Evolutionary conservation across 1,284 basidiomycete genomes (phyloP).

Genomic region (Naganishia sp.): DNA sequence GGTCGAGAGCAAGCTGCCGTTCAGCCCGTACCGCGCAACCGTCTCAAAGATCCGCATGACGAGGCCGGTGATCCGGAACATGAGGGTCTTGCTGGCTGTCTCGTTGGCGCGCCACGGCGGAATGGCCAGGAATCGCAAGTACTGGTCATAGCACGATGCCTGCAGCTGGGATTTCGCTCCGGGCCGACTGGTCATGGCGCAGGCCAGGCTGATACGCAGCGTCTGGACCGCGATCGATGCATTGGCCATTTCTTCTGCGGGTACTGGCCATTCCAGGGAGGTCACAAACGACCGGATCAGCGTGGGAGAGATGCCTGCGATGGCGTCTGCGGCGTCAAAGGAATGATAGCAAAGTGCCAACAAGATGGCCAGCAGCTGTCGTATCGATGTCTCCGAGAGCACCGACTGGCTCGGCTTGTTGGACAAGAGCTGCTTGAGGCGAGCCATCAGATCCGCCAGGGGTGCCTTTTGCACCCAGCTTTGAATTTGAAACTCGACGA

Average conservation of each 20-base stretch:
- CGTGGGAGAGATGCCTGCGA: constrained; percentile 14
- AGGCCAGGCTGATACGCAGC: constrained; percentile 11
- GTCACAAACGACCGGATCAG: constrained; percentile 18
- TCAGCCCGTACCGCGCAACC: constrained; percentile 34
- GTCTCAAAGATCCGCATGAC: constrained; percentile 48
- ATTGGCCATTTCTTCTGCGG: not conserved
- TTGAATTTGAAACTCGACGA: constrained; percentile 18
- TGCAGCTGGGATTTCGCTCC: constrained; percentile 14
- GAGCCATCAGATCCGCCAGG: constrained; percentile 10
- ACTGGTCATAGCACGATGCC: constrained; percentile 15
- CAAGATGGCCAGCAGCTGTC: constrained; percentile 17
- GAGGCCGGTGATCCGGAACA: constrained; percentile 58
- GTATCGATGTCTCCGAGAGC: constrained; percentile 15
- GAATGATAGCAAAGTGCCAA: constrained; percentile 16
- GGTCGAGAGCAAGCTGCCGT: constrained; percentile 36
- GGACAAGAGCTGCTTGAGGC: constrained; percentile 19
- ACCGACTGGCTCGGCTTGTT: constrained; percentile 15
- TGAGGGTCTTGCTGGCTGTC: constrained; percentile 44
- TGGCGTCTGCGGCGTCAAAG: constrained; percentile 16
- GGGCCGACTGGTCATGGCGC: constrained; percentile 19
- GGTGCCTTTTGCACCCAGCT: constrained; percentile 25
- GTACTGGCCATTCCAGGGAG: constrained; percentile 21
- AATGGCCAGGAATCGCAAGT: constrained; percentile 30
- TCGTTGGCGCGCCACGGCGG: constrained; percentile 28
- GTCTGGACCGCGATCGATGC: not conserved